Base-by-base conservation (phyloP, 2,329 filamentous ascomycete species). In the Cryphonectria nitschkei region DNA sequence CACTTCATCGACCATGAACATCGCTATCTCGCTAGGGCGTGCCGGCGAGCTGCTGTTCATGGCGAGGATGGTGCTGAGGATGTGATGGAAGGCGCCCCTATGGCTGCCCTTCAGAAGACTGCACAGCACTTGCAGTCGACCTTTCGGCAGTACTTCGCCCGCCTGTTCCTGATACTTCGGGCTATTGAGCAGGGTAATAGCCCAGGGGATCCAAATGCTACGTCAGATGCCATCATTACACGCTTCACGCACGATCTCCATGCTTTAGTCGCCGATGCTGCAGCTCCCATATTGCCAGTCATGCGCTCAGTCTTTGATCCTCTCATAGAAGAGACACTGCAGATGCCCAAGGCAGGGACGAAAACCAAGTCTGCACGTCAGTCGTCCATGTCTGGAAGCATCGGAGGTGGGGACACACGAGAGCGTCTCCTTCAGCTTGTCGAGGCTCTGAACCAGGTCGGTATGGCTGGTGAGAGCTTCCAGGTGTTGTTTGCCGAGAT, bases 401-500 rank as follows among this genome's bases (percentile, higher is more conserved):
- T 8, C 26, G n/a, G 29, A 0, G 9, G 80, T 13, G 78, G 82
- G 2, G 79, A 75, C 66, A 83, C 86, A 70, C 83, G 84, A 50
- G 81, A 83, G 43, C 85, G 88, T 65, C 80, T 93, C 63, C 79
- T 88, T 41, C 78, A 83, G 56, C 80, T 93, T 26, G 81, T 92
- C 1, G 84, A 87, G 65, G 86, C 88, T 11, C 81, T 94, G 22
- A 82, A 86, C 74, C 84, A 87, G 63, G 88, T 93, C 32, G 92
- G 92, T 0, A 81, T 94, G 26, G 89, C 89, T 1, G 91, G 90
- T 37, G 89, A 92, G 75, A 84, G 83, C 65, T 92, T 92, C 67
- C 90, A 94, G 76, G 86, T 91, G 41, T 83, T 92, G 50, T 91
- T 94, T 76, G 92, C 91, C 22, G 89, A 92, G 78, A 85, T 92